Evolutionary conservation across 331 rosid genomes (phyloP), one percentile per base, ranked within the genome.

Genomic region (Pyrus hybrid): DNA sequence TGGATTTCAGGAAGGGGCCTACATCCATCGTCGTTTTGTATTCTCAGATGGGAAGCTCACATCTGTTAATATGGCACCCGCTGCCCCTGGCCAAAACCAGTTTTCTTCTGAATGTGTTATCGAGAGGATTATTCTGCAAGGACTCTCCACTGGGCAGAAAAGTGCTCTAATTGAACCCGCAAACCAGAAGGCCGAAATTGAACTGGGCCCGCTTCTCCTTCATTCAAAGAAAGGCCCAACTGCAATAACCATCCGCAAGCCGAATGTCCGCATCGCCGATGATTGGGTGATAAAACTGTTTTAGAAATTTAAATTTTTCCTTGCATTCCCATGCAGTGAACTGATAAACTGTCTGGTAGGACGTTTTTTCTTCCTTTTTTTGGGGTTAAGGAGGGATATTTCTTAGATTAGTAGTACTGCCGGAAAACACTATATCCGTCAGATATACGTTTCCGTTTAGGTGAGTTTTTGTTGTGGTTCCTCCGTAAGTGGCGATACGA

Each of bases 11-110:
- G 43, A 86, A 23, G 98, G 98, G 14, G 88, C 85, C 77, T 93
- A 85, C 77, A 89, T 91, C 81, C 98, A 93, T 72, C 93, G 97
- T 29, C 97, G 86, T 25, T 91, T 93, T 72, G 67, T 89, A 70
- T 93, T 91, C 74, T 51, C 89, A 30, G 83, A 77, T 20, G 97
- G 91, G 68, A 89, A 77, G 79, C 97, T 93, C 54, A 77, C 85
- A 33, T 94, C 97, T 26, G 21, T 83, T 35, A 70, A 92, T 72
- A 74, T 84, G 70, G 87, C 87, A 17, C 81, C 93, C 17, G 22
- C 76, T 78, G 77, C 85, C 33, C 43, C 61, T 30, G 80, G 81
- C 45, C 73, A 76, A 68, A 67, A 30, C 63, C 74, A 25, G 26
- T 91, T 80, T 79, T 65, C 90, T 13, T 37, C 13, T 41, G 76